Conservation (phyloP, 1,139 yeast genomes). For the Lodderomyces margitis region DNA sequence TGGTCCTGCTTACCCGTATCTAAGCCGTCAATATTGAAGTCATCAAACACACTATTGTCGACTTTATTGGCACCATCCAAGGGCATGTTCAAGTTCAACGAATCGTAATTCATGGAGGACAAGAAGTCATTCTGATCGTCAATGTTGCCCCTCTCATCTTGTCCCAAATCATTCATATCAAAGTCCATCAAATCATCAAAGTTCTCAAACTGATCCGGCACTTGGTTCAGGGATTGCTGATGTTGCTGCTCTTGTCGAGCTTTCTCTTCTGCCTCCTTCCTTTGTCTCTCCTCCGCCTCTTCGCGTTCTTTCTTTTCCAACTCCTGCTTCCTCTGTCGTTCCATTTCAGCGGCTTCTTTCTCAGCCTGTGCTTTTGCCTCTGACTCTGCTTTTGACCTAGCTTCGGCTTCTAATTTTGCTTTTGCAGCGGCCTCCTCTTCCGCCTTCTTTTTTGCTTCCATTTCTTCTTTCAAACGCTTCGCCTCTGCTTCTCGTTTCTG, state of each 20-base stretch:
- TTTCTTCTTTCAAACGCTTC: constrained; percentile 19
- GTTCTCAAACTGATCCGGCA: constrained; percentile 10
- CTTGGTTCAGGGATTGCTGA: constrained; percentile 10
- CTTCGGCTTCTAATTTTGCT: constrained; percentile 19
- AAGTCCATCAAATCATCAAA: constrained; percentile 16
- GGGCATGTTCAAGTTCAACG: constrained; percentile 13
- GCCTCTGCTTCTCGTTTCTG: constrained; percentile 27
- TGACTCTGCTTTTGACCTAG: constrained; percentile 15
- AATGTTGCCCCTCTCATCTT: constrained; percentile 17
- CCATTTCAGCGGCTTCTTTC: constrained; percentile 18
- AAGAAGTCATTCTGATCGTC: constrained; percentile 39
- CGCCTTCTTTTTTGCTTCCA: constrained; percentile 23
- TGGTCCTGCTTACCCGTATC: constrained; percentile 3
- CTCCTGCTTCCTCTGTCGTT: constrained; percentile 16
- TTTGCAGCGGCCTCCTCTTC: constrained; percentile 19
- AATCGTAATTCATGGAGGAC: constrained; percentile 31
- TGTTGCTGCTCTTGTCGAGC: constrained; percentile 10
- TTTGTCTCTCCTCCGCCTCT: constrained; percentile 11
- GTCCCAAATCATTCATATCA: constrained; percentile 20
- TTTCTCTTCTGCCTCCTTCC: constrained; percentile 8
- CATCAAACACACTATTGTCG: constrained; percentile 7
- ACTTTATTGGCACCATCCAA: constrained; percentile 12
- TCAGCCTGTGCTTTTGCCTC: constrained; percentile 17
- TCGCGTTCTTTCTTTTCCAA: constrained; percentile 14
- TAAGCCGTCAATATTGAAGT: constrained; percentile 6